A percentile compares a stretch with the other conserved stretches of the same genome.
Conservation (phyloP, 768 basidiomycete genomes). For the Heimioporus sp. region DNA sequence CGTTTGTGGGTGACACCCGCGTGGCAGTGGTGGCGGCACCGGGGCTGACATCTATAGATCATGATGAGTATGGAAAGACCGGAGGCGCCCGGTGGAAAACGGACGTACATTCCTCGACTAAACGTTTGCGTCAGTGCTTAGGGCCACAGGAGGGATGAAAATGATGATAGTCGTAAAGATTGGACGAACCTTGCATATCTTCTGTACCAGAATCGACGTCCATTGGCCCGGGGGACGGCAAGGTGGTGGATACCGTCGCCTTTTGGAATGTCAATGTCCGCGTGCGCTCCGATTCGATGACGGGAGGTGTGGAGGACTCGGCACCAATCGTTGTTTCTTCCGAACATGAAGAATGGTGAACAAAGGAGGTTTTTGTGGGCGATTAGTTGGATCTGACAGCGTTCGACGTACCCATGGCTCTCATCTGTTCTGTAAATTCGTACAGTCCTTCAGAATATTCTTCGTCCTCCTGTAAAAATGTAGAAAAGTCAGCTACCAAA, state of each 20-base stretch:
- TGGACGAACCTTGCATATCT: slow-evolving; percentile 15
- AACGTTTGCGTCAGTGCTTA: slow-evolving; percentile 4
- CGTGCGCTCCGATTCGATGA: slow-evolving; percentile 19
- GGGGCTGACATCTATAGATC: slow-evolving; percentile 5
- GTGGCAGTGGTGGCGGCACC: not conserved
- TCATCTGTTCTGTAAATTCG: slow-evolving; percentile 3
- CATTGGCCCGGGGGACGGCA: slow-evolving; percentile 19
- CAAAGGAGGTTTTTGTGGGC: not conserved
- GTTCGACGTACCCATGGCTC: slow-evolving; percentile 17
- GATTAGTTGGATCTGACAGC: not conserved
- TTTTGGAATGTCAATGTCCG: slow-evolving; percentile 16
- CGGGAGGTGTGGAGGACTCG: slow-evolving; percentile 13
- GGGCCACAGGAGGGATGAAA: not conserved
- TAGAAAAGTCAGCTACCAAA: slow-evolving; percentile 3
- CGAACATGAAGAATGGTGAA: slow-evolving; percentile 4
- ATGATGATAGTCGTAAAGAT: not conserved
- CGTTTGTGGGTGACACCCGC: not conserved
- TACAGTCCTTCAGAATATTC: slow-evolving; percentile 19
- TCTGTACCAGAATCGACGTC: slow-evolving; percentile 15
- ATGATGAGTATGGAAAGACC: slow-evolving; percentile 1
- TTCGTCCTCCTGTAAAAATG: slow-evolving; percentile 22
- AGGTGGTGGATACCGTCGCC: slow-evolving; percentile 5
- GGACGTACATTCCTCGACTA: slow-evolving; percentile 17
- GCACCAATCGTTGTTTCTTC: slow-evolving; percentile 5
- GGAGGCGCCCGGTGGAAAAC: not conserved